Base-by-base conservation (phyloP, 805 yeast species). In the Cyberlindnera nakhonratchasimensis region DNA sequence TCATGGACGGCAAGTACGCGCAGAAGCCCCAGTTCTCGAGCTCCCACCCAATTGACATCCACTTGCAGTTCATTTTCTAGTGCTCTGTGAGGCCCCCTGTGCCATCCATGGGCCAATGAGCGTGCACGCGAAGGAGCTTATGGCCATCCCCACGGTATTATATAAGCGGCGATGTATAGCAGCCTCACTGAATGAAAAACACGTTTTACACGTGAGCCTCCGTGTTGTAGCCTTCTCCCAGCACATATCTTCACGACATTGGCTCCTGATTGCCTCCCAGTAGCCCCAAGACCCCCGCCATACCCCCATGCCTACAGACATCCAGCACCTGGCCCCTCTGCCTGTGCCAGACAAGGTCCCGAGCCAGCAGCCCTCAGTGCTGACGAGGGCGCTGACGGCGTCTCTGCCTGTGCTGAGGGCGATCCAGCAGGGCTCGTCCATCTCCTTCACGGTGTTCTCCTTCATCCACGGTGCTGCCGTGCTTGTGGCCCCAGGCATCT, bases 21-120 rank as follows among this genome's bases (percentile, higher is more conserved):
- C 96, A 88, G 62, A 86, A 84, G 55, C 95, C 95, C 2, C 96
- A 87, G 65, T 65, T 87, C 43, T 78, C 88, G 19, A 67, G 86
- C 7, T 80, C 89, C 3, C 96, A 86, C 62, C 91, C 90, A n/a
- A 75, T 85, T 48, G 91, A 86, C 52, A 67, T 69, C 24, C 75
- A 77, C 47, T 55, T 75, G 39, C 72, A 67, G 48, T 79, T 79
- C 49, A 67, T 72, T 18, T 40, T 44, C 29, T 44, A 17, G 29
- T n/a, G n/a, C n/a, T n/a, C n/a, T n/a, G n/a, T n/a, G n/a, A n/a
- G n/a, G n/a, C n/a, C n/a, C n/a, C n/a, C n/a, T n/a, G n/a, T n/a
- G n/a, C n/a, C n/a, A n/a, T n/a, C n/a, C n/a, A n/a, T n/a, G n/a
- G 25, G 29, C 29, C 29, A 26, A 26, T 26, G 29, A 26, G 29